Evolutionary conservation across 2,329 filamentous ascomycete genomes (phyloP).

Genomic region (Aspergillus nomiae): DNA sequence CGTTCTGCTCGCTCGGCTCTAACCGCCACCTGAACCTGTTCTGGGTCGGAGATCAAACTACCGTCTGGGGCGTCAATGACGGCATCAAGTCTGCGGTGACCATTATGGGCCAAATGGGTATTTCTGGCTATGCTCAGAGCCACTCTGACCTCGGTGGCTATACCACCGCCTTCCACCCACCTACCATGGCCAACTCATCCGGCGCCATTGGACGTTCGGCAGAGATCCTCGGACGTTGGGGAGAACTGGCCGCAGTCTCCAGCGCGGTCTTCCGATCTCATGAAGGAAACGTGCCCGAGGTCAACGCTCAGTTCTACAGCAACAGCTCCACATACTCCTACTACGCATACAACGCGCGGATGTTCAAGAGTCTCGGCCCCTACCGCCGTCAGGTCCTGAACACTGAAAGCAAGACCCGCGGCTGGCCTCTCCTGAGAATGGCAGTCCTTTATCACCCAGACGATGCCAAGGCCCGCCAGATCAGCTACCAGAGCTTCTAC

Average conservation of each 20-base stretch:
- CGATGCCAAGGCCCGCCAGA: background rate
- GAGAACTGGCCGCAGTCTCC: background rate
- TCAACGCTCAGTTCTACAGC: slow-evolving; percentile 42
- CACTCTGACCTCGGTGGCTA: background rate
- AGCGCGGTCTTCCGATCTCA: slow-evolving; percentile 27
- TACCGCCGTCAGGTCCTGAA: slow-evolving; percentile 28
- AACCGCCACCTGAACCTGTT: slow-evolving; percentile 40
- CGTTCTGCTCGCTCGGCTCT: slow-evolving; percentile 35
- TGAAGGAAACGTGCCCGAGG: slow-evolving; percentile 40
- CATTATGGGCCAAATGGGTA: background rate
- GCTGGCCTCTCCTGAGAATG: background rate
- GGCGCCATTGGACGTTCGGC: background rate
- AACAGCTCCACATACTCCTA: slow-evolving; percentile 37
- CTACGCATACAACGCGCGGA: slow-evolving; percentile 38
- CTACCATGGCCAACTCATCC: background rate
- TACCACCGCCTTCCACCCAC: background rate
- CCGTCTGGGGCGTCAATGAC: slow-evolving; percentile 36
- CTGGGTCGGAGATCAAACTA: slow-evolving; percentile 42
- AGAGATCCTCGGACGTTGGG: background rate
- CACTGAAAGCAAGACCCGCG: background rate
- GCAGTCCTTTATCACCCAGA: background rate
- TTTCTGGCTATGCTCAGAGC: background rate
- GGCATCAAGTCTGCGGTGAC: background rate
- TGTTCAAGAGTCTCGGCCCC: slow-evolving; percentile 36
- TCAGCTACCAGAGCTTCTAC: background rate